Conservation (phyloP, 306 rosid genomes). For the Quercus rubra region DNA sequence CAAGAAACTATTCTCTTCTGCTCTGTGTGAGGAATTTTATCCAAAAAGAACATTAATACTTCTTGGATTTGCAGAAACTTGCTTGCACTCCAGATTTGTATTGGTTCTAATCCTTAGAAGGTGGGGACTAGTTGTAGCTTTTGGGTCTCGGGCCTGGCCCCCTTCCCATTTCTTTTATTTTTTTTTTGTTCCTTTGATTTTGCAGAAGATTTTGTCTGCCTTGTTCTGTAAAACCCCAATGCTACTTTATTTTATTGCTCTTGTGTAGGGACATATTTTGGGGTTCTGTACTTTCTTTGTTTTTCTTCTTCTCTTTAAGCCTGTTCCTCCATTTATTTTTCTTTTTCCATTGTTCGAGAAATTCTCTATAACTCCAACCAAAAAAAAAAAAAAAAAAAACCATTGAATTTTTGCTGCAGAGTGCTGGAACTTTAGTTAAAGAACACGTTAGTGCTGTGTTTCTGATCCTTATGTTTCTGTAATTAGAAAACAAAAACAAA, state of each 20-base stretch:
- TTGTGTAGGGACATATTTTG: neutral
- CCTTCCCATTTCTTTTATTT: conserved; percentile 18
- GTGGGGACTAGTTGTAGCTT: conserved; percentile 28
- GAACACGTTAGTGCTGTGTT: neutral
- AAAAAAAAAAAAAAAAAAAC: neutral
- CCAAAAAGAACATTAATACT: conserved; percentile 40
- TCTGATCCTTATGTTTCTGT: neutral
- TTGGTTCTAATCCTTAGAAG: conserved; percentile 23
- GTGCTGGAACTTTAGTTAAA: neutral
- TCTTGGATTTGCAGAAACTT: conserved; percentile 48
- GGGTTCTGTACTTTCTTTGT: neutral
- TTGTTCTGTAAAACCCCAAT: conserved; percentile 22
- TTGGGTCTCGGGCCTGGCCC: conserved; percentile 37
- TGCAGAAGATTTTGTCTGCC: conserved; percentile 46
- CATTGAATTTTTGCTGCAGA: neutral
- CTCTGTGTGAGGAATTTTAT: conserved; percentile 26
- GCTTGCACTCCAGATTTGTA: conserved; percentile 31
- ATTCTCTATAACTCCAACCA: neutral
- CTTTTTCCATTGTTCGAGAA: neutral
- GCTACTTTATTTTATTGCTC: neutral
- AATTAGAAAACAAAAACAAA: neutral
- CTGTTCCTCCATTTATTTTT: conserved; percentile 29
- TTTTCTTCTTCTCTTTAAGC: conserved; percentile 17
- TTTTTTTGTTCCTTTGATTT: conserved; percentile 27
- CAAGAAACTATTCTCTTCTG: conserved; percentile 25